Evolutionary conservation across 176 grass and related monocot species (phyloP).

Genomic region (Tuctoria greenei): DNA sequence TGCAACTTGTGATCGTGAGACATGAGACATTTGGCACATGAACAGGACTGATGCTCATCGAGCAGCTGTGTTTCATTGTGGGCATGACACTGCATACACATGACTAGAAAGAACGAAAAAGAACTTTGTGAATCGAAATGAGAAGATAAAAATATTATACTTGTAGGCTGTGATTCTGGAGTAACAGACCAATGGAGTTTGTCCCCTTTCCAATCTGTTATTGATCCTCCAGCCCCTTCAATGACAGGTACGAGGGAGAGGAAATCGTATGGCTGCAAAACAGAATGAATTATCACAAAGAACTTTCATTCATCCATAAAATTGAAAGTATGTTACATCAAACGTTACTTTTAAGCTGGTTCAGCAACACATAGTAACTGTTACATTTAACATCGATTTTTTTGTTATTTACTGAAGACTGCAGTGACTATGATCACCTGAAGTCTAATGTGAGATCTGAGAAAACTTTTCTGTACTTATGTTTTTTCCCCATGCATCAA

Average conservation of each 20-base stretch:
- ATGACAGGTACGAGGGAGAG: slow-evolving; percentile 80
- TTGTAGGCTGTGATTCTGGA: slow-evolving; percentile 54
- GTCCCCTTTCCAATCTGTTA: slow-evolving; percentile 83
- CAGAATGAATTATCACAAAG: neutral
- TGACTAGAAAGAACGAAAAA: neutral
- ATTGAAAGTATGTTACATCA: neutral
- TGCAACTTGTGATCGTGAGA: neutral
- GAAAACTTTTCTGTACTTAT: neutral
- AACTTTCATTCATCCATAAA: neutral
- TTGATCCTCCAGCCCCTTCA: slow-evolving; percentile 82
- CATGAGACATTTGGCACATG: neutral
- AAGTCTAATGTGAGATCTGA: neutral
- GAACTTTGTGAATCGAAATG: neutral
- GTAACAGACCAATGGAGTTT: slow-evolving; percentile 63
- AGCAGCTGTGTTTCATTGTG: neutral
- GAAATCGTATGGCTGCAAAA: slow-evolving; percentile 73
- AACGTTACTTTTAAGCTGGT: neutral
- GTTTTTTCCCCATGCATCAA: neutral
- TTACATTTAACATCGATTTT: neutral
- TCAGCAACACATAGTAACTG: neutral
- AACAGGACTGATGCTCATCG: neutral
- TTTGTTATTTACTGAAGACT: neutral
- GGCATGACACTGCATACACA: neutral
- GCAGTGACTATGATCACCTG: no score
- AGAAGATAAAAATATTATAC: slow-evolving; percentile 39